Conservation (phyloP, 768 basidiomycete genomes). For the Filobasidium floriforme region DNA sequence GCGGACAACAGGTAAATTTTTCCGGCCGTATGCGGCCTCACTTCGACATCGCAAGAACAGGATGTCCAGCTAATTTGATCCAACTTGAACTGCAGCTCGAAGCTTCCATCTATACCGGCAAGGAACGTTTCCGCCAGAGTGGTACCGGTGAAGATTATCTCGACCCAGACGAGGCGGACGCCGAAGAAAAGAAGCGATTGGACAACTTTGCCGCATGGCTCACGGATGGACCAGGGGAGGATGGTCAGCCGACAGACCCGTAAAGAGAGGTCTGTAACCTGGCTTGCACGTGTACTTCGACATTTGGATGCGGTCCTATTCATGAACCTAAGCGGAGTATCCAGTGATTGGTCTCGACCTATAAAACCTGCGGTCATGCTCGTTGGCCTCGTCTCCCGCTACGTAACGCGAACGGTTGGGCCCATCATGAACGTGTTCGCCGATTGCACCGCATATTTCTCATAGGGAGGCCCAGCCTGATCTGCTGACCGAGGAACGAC, state of each 20-base stretch:
- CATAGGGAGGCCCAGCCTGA: no score
- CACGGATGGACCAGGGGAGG: conserved; percentile 48
- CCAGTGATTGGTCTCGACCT: no score
- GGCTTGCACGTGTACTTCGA: no score
- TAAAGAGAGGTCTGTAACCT: neutral
- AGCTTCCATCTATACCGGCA: conserved; percentile 73
- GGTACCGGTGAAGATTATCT: conserved; percentile 58
- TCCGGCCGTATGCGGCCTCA: neutral
- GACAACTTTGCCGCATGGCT: conserved; percentile 86
- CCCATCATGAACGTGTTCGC: no score
- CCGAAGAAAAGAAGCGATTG: conserved; percentile 70
- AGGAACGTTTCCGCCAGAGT: conserved; percentile 69
- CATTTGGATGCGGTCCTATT: no score
- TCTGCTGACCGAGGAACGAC: no score
- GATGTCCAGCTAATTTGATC: neutral
- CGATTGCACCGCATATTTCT: no score
- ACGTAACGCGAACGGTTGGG: no score
- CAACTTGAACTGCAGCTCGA: conserved; percentile 50
- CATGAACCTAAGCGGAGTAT: no score
- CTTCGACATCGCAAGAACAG: neutral
- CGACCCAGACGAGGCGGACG: conserved; percentile 52
- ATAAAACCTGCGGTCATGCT: no score
- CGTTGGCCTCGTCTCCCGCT: no score
- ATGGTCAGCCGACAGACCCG: conserved; percentile 10
- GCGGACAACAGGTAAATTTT: conserved; percentile 55